These are phyloP conservation scores for Pyrrhoderma noxium DNA, from an alignment of 1,284 basidiomycete genomes.

Conservation along the genomic window DNA sequence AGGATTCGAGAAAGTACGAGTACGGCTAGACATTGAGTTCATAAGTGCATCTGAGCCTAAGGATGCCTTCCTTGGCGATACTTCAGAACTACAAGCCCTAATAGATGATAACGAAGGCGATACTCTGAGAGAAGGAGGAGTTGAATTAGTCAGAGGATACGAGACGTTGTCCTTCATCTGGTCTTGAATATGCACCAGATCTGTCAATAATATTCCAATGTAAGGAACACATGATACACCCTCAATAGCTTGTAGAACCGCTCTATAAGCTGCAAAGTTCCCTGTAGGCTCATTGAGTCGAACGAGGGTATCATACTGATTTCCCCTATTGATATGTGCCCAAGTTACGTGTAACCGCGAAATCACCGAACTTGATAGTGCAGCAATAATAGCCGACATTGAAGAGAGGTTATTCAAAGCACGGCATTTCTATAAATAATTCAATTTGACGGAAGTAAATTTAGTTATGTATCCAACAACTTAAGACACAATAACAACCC, in stretches of 20 bases:
- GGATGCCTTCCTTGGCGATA: too few species aligned
- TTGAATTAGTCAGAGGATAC: conserved; percentile 14
- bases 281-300: conserved; percentile 51
- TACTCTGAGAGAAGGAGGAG: background rate
- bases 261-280: conserved; percentile 51
- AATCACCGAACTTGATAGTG: conserved; percentile 52
- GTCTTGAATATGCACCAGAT: conserved; percentile 49
- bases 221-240: conserved; percentile 56
- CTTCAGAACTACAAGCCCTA: background rate
- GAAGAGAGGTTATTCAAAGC: conserved; percentile 59
- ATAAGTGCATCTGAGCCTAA: too few species aligned
- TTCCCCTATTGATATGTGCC: conserved; percentile 50
- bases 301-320: conserved; percentile 42
- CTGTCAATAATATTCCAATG: conserved; percentile 54
- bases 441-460: background rate
- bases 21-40: background rate
- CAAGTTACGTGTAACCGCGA: conserved; percentile 56
- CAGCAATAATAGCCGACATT: conserved; percentile 58
- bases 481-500: too few species aligned
- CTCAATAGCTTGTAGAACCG: conserved; percentile 41
- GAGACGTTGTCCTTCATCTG: conserved; percentile 37
- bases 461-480: background rate
- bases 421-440: conserved; percentile 51
- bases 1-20: background rate
- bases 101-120: background rate